Evolutionary conservation across 257 asterid genomes (phyloP), one percentile per base, ranked within the genome.

Genomic region (Salvia hispanica): DNA sequence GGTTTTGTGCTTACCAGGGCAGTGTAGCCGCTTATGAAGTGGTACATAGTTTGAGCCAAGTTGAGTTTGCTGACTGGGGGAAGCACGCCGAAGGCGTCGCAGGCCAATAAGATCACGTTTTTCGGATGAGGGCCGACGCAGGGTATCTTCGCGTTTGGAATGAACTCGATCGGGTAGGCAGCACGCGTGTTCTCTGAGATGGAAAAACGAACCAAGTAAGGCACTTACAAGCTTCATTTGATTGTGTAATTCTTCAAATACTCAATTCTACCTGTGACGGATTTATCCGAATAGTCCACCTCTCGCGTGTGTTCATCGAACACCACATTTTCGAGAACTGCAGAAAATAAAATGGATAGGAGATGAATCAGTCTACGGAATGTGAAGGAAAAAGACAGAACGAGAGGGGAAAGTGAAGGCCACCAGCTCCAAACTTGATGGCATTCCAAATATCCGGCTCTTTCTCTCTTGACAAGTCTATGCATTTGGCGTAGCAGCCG

Each of bases 401-500:
- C 21, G 39, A 14, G 21, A 28, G 1, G 12, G 66, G 64, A 25
- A 28, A 4, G 7, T 9, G 10, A 44, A 14, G 42, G 33, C 28
- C 77, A 91, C 98, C 98, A 39, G 95, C 74, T 53, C 96, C 97
- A 67, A 90, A 92, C 88, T 86, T 88, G 67, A 92, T 92, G 48
- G 98, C 98, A 34, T 92, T 90, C 95, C 96, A 92, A 43, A 92
- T 92, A 76, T 92, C 98, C 16, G 98, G 98, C 81, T 92, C 98
- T 80, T 88, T 92, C 79, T 92, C 97, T 73, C 88, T 71, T 0
- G 95, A 72, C 74, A 92, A 78, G 78, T 92, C 98, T 31, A 92
- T 76, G 85, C 98, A 92, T 72, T 92, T 92, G 0, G 98, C 98
- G 64, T 92, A 92, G 80, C 98, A 92, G 48, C 98, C 98, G 13